Evolutionary conservation across 768 basidiomycete species (phyloP).

Genomic region (Pleurotus ostreatus): DNA sequence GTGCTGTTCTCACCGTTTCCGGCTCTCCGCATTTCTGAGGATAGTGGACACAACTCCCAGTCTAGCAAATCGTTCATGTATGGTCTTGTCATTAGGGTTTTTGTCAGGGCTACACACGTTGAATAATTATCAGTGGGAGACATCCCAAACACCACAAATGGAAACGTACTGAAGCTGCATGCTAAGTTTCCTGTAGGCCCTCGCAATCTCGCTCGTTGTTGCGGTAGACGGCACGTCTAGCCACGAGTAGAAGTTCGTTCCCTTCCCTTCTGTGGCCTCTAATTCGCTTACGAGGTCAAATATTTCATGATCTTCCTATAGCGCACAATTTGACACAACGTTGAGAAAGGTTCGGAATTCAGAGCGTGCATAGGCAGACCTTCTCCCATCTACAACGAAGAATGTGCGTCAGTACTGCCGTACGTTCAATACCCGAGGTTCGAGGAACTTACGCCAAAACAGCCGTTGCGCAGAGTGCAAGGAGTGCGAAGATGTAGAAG

Average conservation of each 20-base stretch:
- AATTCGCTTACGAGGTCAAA: conserved; percentile 88
- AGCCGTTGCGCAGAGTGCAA: conserved; percentile 49
- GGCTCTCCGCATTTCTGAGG: conserved; percentile 67
- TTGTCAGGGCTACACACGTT: conserved; percentile 77
- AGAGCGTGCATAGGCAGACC: conserved; percentile 27
- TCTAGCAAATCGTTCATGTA: conserved; percentile 89
- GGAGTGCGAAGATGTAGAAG: conserved; percentile 37
- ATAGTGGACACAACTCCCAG: conserved; percentile 84
- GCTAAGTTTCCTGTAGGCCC: conserved; percentile 90
- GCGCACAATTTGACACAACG: background rate
- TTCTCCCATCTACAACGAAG: conserved; percentile 62
- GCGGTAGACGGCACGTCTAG: conserved; percentile 78
- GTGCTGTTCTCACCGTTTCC: conserved; percentile 58
- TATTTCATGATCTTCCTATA: conserved; percentile 91
- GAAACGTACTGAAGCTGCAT: conserved; percentile 79
- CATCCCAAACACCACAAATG: background rate
- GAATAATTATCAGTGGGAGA: conserved; percentile 1
- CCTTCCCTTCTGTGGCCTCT: conserved; percentile 84
- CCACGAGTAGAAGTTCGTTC: conserved; percentile 95
- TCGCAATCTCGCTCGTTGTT: conserved; percentile 70
- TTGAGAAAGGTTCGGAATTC: background rate
- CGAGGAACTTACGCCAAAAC: conserved; percentile 53
- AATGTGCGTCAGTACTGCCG: conserved; percentile 58
- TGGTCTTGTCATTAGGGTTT: conserved; percentile 78
- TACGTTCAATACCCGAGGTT: conserved; percentile 7